Percentiles rank a stretch among this genome's conserved stretches.
Evolutionary conservation across 768 basidiomycete genomes (phyloP).

Genomic region (Lanmaoa pseudosensibilis): DNA sequence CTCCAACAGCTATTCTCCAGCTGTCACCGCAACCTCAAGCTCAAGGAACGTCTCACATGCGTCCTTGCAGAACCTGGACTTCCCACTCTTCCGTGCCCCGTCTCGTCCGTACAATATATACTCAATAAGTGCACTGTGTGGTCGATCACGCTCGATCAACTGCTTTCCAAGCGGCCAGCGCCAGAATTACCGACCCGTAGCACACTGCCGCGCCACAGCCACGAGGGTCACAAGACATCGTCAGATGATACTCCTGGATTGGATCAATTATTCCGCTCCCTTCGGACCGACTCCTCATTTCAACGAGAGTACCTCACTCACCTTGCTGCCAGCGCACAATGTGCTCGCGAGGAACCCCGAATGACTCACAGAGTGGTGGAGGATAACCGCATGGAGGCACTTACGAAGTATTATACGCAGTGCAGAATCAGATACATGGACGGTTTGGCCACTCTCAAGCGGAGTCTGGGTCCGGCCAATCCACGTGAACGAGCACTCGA

Average conservation of each 20-base stretch:
- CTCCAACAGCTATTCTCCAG: conserved; percentile 12
- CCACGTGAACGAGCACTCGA: conserved; percentile 4
- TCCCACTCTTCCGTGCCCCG: neutral
- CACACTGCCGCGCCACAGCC: neutral
- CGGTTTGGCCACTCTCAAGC: neutral
- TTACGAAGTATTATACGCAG: neutral
- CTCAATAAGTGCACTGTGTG: accelerated
- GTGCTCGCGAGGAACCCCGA: neutral
- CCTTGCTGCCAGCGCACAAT: neutral
- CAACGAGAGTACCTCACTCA: conserved; percentile 12
- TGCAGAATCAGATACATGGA: neutral
- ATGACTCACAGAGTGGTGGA: neutral
- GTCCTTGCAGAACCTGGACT: neutral
- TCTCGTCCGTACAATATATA: neutral
- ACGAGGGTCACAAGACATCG: neutral
- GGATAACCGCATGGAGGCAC: neutral
- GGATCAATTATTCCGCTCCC: neutral
- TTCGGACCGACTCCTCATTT: neutral
- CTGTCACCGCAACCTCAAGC: conserved; percentile 8
- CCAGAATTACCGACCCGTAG: neutral
- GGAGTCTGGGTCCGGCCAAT: conserved; percentile 12
- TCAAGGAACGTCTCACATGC: conserved; percentile 4
- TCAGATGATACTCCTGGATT: neutral
- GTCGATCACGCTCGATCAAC: neutral
- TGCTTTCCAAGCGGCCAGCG: neutral